Conservation (phyloP, 345 rosid genomes). For the Cardamine occulta region DNA sequence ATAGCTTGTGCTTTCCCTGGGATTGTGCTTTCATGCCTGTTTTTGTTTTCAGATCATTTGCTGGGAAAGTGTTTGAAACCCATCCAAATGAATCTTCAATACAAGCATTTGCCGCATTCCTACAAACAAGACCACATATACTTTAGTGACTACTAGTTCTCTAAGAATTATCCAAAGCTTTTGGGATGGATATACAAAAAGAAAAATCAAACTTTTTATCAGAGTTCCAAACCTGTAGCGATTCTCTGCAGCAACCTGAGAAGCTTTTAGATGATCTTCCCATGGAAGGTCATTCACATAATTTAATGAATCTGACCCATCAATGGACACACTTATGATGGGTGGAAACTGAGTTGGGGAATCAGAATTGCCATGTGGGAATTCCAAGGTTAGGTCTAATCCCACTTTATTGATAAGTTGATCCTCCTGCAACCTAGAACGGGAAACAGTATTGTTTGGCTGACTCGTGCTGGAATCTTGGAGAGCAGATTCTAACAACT, state of each 20-base stretch:
- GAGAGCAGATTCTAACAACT: conserved; percentile 72
- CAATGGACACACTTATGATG: conserved; percentile 59
- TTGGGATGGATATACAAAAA: neutral
- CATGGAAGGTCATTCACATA: conserved; percentile 42
- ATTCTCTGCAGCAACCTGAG: conserved; percentile 58
- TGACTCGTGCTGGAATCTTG: conserved; percentile 55
- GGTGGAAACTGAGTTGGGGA: conserved; percentile 56
- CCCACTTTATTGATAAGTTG: conserved; percentile 46
- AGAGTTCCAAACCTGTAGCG: conserved; percentile 70
- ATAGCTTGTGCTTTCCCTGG: conserved; percentile 82
- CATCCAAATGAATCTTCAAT: conserved; percentile 60
- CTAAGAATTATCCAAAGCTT: neutral
- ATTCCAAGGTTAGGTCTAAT: conserved; percentile 75
- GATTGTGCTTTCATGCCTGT: conserved; percentile 52
- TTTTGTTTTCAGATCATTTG: conserved; percentile 63
- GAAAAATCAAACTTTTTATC: neutral
- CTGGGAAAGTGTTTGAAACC: conserved; percentile 64
- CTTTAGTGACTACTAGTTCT: conserved; percentile 6
- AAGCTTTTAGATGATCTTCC: conserved; percentile 56
- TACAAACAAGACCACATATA: conserved; percentile 37
- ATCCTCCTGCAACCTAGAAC: conserved; percentile 52
- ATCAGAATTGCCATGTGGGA: conserved; percentile 56
- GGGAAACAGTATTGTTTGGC: conserved; percentile 46
- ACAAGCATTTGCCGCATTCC: conserved; percentile 71
- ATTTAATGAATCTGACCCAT: conserved; percentile 47